Evolutionary conservation across 148 eudicot species (phyloP).

Genomic region (Polygonum maritimum): DNA sequence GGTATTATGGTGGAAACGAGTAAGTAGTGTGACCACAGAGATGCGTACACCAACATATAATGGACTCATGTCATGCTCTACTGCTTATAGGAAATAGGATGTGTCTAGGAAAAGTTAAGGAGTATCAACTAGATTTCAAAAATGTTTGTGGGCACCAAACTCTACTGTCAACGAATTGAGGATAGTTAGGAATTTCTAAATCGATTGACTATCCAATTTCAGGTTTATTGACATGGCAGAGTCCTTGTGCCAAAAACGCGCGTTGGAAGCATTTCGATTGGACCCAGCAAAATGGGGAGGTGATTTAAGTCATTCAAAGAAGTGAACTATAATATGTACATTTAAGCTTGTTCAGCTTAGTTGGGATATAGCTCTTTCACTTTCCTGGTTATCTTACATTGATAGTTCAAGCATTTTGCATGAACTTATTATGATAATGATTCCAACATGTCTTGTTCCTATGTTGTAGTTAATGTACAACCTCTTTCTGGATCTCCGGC

Average conservation of each 20-base stretch:
- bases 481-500: conserved; percentile 96
- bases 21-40: conserved; percentile 23
- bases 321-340: not conserved
- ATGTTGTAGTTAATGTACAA: conserved; percentile 86
- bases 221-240: conserved; percentile 99
- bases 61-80: not conserved
- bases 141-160: not conserved
- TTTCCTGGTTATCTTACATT: not conserved
- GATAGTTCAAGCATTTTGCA: not conserved
- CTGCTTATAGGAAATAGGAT: not conserved
- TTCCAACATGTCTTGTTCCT: conserved; percentile 10
- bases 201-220: conserved; percentile 5
- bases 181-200: not conserved
- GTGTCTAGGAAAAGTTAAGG: not conserved
- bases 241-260: conserved; percentile 91
- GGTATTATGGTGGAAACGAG: conserved; percentile 99
- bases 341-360: not conserved
- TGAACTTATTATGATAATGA: not conserved
- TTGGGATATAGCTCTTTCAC: not conserved
- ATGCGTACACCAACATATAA: not conserved
- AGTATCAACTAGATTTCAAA: not conserved
- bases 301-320: conserved; percentile 12
- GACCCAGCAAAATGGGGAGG: conserved; percentile 99
- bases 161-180: not conserved
- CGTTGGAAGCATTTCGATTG: conserved; percentile 91